Evolutionary conservation across 345 rosid species (phyloP).

Genomic region (Nephelium lappaceum): DNA sequence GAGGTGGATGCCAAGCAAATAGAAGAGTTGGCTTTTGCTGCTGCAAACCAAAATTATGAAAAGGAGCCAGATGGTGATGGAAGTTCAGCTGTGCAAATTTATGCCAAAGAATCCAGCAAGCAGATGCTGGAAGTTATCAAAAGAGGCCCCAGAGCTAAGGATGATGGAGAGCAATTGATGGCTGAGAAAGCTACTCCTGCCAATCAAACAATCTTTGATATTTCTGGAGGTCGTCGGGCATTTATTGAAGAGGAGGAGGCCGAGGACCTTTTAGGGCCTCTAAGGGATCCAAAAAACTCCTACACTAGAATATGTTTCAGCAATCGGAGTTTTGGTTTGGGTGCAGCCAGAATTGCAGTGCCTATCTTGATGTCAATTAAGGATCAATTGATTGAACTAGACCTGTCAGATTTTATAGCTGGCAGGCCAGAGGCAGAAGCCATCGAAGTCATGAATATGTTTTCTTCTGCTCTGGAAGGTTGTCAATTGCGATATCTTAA

Average conservation of each 20-base stretch:
- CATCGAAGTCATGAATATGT: slow-evolving; percentile 76
- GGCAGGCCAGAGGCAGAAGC: slow-evolving; percentile 88
- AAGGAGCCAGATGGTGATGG: slow-evolving; percentile 95
- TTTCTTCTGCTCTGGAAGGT: slow-evolving; percentile 80
- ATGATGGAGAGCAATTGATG: slow-evolving; percentile 33
- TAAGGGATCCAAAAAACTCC: slow-evolving; percentile 56
- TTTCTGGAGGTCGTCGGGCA: slow-evolving; percentile 75
- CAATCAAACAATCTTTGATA: slow-evolving; percentile 55
- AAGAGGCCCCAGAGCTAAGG: slow-evolving; percentile 58
- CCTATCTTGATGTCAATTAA: slow-evolving; percentile 62
- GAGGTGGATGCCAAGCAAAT: slow-evolving; percentile 71
- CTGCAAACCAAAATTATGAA: slow-evolving; percentile 67
- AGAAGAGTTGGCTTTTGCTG: slow-evolving; percentile 64
- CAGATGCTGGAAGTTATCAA: slow-evolving; percentile 78
- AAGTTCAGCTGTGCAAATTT: slow-evolving; percentile 81
- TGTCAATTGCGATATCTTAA: slow-evolving; percentile 58
- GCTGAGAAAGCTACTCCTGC: slow-evolving; percentile 28
- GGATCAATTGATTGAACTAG: slow-evolving; percentile 76
- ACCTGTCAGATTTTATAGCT: slow-evolving; percentile 86
- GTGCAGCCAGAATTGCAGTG: slow-evolving; percentile 77
- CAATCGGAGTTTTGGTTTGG: slow-evolving; percentile 82
- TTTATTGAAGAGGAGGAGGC: slow-evolving; percentile 81
- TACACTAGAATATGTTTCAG: slow-evolving; percentile 72
- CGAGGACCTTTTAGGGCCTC: slow-evolving; percentile 59
- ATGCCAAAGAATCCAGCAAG: slow-evolving; percentile 90